A percentile compares a stretch with the other conserved stretches of the same genome.
Evolutionary conservation across 495 filamentous ascomycete species (phyloP).

Genomic region (Xylaria longipes): DNA sequence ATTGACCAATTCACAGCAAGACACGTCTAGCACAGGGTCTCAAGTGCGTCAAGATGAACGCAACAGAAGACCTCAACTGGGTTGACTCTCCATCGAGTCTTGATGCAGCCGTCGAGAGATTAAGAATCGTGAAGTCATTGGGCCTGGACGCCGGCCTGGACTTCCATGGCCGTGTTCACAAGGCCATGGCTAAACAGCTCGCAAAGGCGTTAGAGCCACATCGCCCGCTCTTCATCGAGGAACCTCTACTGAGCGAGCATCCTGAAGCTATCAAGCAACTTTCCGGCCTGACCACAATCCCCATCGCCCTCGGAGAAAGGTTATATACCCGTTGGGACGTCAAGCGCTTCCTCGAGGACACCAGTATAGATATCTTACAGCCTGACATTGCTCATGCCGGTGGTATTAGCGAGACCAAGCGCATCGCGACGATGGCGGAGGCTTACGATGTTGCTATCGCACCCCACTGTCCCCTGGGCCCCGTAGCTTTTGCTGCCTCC

Average conservation of each 20-base stretch:
- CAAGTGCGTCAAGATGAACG: slow-evolving; percentile 79
- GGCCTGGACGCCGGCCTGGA: slow-evolving; percentile 75
- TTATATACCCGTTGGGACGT: slow-evolving; percentile 77
- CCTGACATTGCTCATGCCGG: slow-evolving; percentile 77
- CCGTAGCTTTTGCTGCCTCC: slow-evolving; percentile 73
- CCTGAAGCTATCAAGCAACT: slow-evolving; percentile 71
- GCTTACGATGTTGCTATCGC: slow-evolving; percentile 78
- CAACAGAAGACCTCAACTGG: slow-evolving; percentile 78
- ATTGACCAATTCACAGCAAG: slow-evolving; percentile 45
- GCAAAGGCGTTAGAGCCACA: slow-evolving; percentile 74
- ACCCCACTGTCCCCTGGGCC: slow-evolving; percentile 77
- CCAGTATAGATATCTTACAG: slow-evolving; percentile 72
- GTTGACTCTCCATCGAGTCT: slow-evolving; percentile 72
- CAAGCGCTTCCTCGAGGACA: slow-evolving; percentile 71
- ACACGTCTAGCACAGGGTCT: slow-evolving; percentile 72
- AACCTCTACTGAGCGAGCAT: slow-evolving; percentile 74
- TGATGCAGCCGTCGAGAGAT: slow-evolving; percentile 65
- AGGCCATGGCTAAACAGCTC: slow-evolving; percentile 80
- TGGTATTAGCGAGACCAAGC: slow-evolving; percentile 71
- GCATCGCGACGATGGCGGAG: slow-evolving; percentile 77
- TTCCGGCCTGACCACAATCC: slow-evolving; percentile 63
- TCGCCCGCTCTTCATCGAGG: slow-evolving; percentile 76
- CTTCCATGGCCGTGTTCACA: slow-evolving; percentile 78
- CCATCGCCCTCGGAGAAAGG: slow-evolving; percentile 76
- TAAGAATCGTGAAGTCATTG: slow-evolving; percentile 70